phyloP scores from a whole-genome alignment of 164 flowering plant genomes.

The Sedum album region DNA sequence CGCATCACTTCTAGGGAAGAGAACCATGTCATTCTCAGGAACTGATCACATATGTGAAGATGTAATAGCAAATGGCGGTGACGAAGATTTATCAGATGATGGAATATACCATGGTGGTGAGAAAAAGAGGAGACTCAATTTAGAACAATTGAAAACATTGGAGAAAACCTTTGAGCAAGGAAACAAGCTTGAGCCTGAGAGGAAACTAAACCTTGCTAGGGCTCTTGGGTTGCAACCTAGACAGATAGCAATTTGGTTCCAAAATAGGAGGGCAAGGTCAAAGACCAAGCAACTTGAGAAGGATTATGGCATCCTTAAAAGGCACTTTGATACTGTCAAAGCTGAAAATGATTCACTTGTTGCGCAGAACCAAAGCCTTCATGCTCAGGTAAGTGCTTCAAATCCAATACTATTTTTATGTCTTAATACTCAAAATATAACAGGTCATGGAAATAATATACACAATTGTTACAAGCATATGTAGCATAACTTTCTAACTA shows the following conservation, averaged over 20 bases:
- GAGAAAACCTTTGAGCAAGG: constrained; percentile 83
- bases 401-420: too few species aligned
- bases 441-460: too few species aligned
- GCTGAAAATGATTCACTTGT: constrained; percentile 67
- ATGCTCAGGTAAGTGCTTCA: constrained; percentile 41
- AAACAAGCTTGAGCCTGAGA: constrained; percentile 86
- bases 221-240: constrained; percentile 80
- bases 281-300: constrained; percentile 86
- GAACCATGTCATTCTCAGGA: constrained; percentile 23
- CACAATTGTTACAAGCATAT: too few species aligned
- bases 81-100: constrained; percentile 40
- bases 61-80: constrained; percentile 15
- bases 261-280: constrained; percentile 84
- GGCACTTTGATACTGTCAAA: constrained; percentile 60
- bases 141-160: constrained; percentile 73
- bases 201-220: constrained; percentile 76
- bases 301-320: constrained; percentile 62
- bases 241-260: constrained; percentile 88
- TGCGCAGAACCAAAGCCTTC: constrained; percentile 64
- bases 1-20: constrained; percentile 51
- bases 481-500: not conserved
- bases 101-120: constrained; percentile 33
- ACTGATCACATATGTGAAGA: not conserved
- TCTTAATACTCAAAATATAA: too few species aligned
- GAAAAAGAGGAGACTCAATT: constrained; percentile 72